These are phyloP conservation scores for Gracilariopsis chorda DNA, from an alignment of 23 red algal species.

Conservation along the genomic window DNA sequence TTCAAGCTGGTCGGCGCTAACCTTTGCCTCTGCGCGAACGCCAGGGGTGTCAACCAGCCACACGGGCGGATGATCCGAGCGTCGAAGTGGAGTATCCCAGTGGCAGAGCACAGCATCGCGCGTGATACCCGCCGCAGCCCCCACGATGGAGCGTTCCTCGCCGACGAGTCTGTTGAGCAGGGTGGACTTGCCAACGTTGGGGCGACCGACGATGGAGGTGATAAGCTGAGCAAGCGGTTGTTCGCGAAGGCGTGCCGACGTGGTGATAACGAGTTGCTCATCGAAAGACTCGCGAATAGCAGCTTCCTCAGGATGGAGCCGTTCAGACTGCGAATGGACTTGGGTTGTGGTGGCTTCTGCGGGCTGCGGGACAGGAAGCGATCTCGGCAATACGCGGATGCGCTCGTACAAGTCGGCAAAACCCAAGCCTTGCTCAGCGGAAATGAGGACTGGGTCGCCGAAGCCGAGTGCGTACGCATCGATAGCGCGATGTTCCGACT, in stretches of 20 bases:
- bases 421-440: conserved; percentile 78
- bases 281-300: conserved; percentile 21
- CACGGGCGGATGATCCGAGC: conserved; percentile 12
- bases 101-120: conserved; percentile 79
- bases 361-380: neutral
- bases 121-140: conserved; percentile 84
- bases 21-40: conserved; percentile 47
- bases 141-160: conserved; percentile 76
- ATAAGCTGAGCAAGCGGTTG: conserved; percentile 29
- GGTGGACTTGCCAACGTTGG: conserved; percentile 97
- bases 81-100: conserved; percentile 33
- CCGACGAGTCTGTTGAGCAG: conserved; percentile 80
- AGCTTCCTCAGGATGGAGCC: neutral
- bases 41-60: conserved; percentile 90
- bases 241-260: neutral
- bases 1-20: conserved; percentile 44
- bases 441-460: conserved; percentile 68
- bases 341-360: neutral
- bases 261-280: conserved; percentile 26
- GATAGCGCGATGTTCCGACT: conserved; percentile 22
- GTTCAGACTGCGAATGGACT: neutral
- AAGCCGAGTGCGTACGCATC: conserved; percentile 86
- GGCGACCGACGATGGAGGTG: conserved; percentile 86
- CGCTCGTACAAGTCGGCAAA: conserved; percentile 80
- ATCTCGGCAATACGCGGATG: neutral